Conservation (phyloP, 1,284 basidiomycete genomes). For the Cutaneotrichosporon curvatum region DNA sequence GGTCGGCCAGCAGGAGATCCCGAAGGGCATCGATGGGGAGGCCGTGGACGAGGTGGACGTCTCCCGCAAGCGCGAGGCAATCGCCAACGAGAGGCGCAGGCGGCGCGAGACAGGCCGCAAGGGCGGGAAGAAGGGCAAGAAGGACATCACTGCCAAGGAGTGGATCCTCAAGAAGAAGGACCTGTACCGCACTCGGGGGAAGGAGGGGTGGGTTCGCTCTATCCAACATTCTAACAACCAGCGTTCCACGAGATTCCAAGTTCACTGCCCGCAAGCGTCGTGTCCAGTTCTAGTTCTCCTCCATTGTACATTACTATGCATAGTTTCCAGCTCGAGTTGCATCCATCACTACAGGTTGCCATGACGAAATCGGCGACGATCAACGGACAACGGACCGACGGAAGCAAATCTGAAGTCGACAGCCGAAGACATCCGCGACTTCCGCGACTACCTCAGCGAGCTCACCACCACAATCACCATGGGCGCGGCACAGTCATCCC, state of each 20-base stretch:
- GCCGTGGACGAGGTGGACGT: conserved; percentile 48
- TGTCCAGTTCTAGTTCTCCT: conserved; percentile 36
- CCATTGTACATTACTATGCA: conserved; percentile 2
- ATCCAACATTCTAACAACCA: conserved; percentile 12
- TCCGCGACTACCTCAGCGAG: neutral
- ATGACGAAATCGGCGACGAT: too few relatives aligned
- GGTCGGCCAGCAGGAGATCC: conserved; percentile 63
- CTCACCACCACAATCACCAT: neutral
- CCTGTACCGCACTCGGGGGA: conserved; percentile 51
- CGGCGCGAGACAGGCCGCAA: conserved; percentile 27
- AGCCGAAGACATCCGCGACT: too few relatives aligned
- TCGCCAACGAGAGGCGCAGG: conserved; percentile 39
- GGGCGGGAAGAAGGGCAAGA: conserved; percentile 31
- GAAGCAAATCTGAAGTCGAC: too few relatives aligned
- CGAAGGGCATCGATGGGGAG: conserved; percentile 65
- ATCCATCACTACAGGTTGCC: too few relatives aligned
- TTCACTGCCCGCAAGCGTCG: conserved; percentile 46
- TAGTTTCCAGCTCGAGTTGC: neutral
- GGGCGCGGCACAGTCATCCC: neutral
- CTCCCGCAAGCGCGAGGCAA: conserved; percentile 53
- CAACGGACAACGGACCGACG: too few relatives aligned
- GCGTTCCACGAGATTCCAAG: conserved; percentile 47
- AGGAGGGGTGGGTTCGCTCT: conserved; percentile 45
- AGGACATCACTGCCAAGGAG: conserved; percentile 47
- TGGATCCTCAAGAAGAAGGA: conserved; percentile 56